A percentile compares a stretch with the other conserved stretches of the same genome.
Conservation (phyloP, 2,329 filamentous ascomycete species). For the Penicillium polonicum region DNA sequence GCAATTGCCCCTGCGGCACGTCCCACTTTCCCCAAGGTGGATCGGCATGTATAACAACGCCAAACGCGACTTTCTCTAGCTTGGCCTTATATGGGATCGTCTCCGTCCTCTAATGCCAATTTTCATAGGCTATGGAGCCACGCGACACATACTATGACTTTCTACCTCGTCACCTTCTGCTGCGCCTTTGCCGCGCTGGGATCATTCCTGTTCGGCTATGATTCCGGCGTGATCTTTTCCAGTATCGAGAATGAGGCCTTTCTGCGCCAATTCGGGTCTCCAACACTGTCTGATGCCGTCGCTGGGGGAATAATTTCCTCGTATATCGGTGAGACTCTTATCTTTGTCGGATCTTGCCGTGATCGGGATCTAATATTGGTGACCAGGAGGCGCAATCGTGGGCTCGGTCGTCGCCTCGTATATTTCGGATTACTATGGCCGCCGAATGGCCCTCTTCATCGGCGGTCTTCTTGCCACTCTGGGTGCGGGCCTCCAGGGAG, state of each 20-base stretch:
- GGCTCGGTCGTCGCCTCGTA: constrained; percentile 36
- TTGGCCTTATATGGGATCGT: constrained; percentile 5
- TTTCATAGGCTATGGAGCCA: constrained; percentile 11
- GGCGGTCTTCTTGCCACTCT: constrained; percentile 35
- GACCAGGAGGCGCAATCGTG: constrained; percentile 39
- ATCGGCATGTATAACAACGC: constrained; percentile 18
- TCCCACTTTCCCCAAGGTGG: constrained; percentile 18
- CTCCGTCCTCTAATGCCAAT: background rate
- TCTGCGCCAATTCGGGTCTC: constrained; percentile 28
- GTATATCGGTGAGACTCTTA: constrained; percentile 32
- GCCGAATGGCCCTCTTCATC: constrained; percentile 34
- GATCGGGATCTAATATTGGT: constrained; percentile 14
- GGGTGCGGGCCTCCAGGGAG: constrained; percentile 39
- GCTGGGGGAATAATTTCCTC: constrained; percentile 43
- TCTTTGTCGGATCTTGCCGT: background rate
- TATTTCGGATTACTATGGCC: constrained; percentile 36
- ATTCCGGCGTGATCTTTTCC: constrained; percentile 42
- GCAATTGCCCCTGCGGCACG: constrained; percentile 20
- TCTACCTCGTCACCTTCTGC: constrained; percentile 33
- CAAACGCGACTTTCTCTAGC: constrained; percentile 7
- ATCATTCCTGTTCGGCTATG: constrained; percentile 52
- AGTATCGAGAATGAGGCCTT: constrained; percentile 39
- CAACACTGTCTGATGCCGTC: constrained; percentile 30
- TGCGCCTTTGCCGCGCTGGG: constrained; percentile 48
- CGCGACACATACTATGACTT: constrained; percentile 26